These are phyloP conservation scores for Diaporthe citriasiana DNA, from an alignment of 2,329 filamentous ascomycete genomes.

Conservation along the genomic window DNA sequence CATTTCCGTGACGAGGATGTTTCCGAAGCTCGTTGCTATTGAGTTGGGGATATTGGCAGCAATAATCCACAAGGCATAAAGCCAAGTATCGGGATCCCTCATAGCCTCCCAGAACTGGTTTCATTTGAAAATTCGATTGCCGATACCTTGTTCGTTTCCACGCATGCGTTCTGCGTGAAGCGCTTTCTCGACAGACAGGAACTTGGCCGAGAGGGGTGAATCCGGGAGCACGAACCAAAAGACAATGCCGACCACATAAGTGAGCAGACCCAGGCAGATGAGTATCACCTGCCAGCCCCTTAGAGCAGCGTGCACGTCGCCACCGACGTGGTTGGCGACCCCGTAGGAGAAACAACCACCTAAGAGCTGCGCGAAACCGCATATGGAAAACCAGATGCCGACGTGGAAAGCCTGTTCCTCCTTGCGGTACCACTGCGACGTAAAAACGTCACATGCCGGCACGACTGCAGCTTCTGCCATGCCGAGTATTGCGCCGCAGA, in stretches of 20 bases:
- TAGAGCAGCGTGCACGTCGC: conserved; percentile 35
- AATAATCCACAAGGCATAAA: conserved; percentile 54
- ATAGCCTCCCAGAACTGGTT: conserved; percentile 53
- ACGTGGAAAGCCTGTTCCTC: conserved; percentile 46
- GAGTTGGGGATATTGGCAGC: conserved; percentile 55
- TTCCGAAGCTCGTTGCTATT: conserved; percentile 54
- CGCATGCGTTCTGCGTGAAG: conserved; percentile 52
- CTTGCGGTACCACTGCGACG: conserved; percentile 49
- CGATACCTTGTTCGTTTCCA: conserved; percentile 54
- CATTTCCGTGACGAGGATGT: conserved; percentile 55
- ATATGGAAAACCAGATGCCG: conserved; percentile 47
- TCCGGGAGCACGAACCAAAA: conserved; percentile 56
- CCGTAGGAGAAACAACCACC: conserved; percentile 55
- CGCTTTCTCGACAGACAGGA: conserved; percentile 50
- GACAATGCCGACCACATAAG: conserved; percentile 46
- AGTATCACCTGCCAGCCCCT: conserved; percentile 56
- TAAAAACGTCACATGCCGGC: conserved; percentile 51
- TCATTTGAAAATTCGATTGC: conserved; percentile 52
- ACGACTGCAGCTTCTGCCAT: conserved; percentile 47
- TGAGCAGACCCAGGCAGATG: conserved; percentile 52
- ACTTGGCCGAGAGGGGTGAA: conserved; percentile 51
- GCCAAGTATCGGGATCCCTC: conserved; percentile 53
- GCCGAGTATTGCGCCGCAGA: conserved; percentile 48
- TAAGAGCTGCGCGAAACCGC: conserved; percentile 44
- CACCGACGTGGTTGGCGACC: conserved; percentile 47